phyloP scores from a whole-genome alignment of 495 filamentous ascomycete genomes.

The Talaromyces proteolyticus region DNA sequence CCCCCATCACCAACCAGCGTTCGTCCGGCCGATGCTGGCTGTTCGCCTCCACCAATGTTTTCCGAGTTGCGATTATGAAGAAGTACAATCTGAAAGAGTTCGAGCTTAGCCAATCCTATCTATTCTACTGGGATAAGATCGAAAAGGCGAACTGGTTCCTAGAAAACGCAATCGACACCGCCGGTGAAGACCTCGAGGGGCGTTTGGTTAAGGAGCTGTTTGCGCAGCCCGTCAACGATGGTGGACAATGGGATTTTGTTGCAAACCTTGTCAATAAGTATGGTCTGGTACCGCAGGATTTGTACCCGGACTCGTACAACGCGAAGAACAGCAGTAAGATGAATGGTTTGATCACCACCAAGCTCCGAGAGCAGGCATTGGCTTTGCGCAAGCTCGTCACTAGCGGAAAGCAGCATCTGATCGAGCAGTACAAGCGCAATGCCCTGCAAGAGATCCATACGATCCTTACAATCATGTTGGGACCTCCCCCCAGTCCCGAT shows the following conservation, averaged over 20 bases:
- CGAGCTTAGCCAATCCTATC: slow-evolving; percentile 78
- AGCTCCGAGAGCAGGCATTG: slow-evolving; percentile 78
- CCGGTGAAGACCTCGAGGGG: slow-evolving; percentile 58
- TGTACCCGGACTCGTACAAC: slow-evolving; percentile 78
- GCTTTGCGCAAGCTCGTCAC: slow-evolving; percentile 48
- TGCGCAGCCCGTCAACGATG: slow-evolving; percentile 63
- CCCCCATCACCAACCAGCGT: slow-evolving; percentile 79
- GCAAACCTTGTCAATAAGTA: slow-evolving; percentile 83
- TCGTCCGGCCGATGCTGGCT: slow-evolving; percentile 82
- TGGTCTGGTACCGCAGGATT: slow-evolving; percentile 68
- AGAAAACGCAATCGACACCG: slow-evolving; percentile 72
- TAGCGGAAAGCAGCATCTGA: slow-evolving; percentile 13
- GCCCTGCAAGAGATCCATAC: slow-evolving; percentile 74
- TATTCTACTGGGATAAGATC: slow-evolving; percentile 95
- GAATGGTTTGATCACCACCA: slow-evolving; percentile 72
- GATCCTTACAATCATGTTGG: slow-evolving; percentile 72
- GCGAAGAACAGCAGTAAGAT: slow-evolving; percentile 62
- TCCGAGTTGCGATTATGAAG: slow-evolving; percentile 78
- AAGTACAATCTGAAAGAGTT: slow-evolving; percentile 70
- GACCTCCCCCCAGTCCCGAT: slow-evolving; percentile 62
- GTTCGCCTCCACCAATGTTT: slow-evolving; percentile 82
- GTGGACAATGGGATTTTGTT: slow-evolving; percentile 92
- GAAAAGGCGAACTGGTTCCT: slow-evolving; percentile 89
- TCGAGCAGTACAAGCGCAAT: slow-evolving; percentile 54
- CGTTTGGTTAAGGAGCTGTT: slow-evolving; percentile 64